Evolutionary conservation across 2,329 filamentous ascomycete species (phyloP), one percentile per base, ranked within the genome.

Genomic region (Cryphonectria naterciae): DNA sequence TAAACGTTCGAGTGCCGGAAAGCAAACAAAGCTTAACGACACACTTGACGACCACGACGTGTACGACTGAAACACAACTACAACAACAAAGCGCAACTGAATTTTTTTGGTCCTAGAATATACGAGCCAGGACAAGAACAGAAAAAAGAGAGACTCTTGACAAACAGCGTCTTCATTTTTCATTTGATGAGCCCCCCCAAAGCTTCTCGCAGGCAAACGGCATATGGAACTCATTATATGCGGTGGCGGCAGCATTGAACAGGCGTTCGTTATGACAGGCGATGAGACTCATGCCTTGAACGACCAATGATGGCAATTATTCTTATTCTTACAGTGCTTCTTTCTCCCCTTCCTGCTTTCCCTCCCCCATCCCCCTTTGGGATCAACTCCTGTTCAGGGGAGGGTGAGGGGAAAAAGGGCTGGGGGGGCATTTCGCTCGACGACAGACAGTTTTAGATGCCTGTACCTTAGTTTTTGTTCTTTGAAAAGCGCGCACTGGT

Each of bases 21-120:
- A 75, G 73, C 72, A 72, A 41, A 72, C 69, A n/a, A n/a, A 49
- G 65, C 70, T 77, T 73, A 75, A 75, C 64, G 74, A 77, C 74
- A n/a, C 73, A 71, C 72, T 73, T 72, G 69, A 75, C 73, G 72
- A 75, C 79, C 77, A 74, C 72, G 80, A 84, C 77, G 76, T 81
- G 78, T 82, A 83, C 75, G 76, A 77, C 74, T 74, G 71, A 68
- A 60, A 64, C 35, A 60, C 54, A 64, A 70, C 37, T 32, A 69
- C 68, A 61, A 56, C 68, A 61, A 56, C n/a, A 25, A 56, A 52
- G 35, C 46, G 46, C 46, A 49, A 49, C 2, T 49, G 46, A n/a
- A n/a, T 49, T 49, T 49, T 49, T 49, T n/a, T 49, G 46, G 22
- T 49, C 46, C 46, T n/a, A 49, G 46, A 49, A 49, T n/a, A 49